Evolutionary conservation across 2,329 filamentous ascomycete genomes (phyloP), one percentile per base, ranked within the genome.

Genomic region (Grosmannia huntii): DNA sequence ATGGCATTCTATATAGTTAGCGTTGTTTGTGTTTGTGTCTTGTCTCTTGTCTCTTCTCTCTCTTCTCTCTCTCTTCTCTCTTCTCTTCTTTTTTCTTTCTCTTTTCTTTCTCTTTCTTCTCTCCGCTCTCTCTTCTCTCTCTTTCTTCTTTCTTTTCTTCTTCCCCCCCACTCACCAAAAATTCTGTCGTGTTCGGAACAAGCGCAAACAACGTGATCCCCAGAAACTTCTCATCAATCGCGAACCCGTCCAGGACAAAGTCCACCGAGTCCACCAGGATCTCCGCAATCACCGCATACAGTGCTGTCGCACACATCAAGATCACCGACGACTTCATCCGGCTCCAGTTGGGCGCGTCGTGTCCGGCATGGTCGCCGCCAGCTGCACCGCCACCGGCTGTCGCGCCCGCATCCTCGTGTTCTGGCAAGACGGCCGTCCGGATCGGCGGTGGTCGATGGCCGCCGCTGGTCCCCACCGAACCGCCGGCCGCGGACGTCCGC

Each of bases 301-400:
- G 79, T 16, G 97, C 67, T 0, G 94, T 99, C 3, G 95, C 92
- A 1, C 83, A 86, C 64, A 97, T 83, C 14, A 99, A 77, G 60
- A 99, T 92, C 53, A 96, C 76, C 2, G 90, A 81, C 76, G 90
- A 96, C 80, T 97, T 97, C 57, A 80, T 82, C 61, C 90, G 85
- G 66, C 92, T 89, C 94, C 94, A 99, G 69, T 99, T 99, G 5
- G 94, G 94, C n/a, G 94, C 94, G 71, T 99, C 94, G 66, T 99
- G 95, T 0, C 92, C 91, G 52, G 88, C 89, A 48, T 72, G 72
- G 0, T 67, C 70, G 9, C 68, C 36, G 36, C 36, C 36, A 16
- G 12, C 36, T 12, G 53, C 28, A 11, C 50, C 50, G 50, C 14
- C 19, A 14, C 27, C 50, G 10, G 27, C 27, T 10, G 19, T 21